A percentile compares a stretch with the other conserved stretches of the same genome.
phyloP scores from a whole-genome alignment of 2,329 filamentous ascomycete genomes.

The Elsinoe fawcettii region DNA sequence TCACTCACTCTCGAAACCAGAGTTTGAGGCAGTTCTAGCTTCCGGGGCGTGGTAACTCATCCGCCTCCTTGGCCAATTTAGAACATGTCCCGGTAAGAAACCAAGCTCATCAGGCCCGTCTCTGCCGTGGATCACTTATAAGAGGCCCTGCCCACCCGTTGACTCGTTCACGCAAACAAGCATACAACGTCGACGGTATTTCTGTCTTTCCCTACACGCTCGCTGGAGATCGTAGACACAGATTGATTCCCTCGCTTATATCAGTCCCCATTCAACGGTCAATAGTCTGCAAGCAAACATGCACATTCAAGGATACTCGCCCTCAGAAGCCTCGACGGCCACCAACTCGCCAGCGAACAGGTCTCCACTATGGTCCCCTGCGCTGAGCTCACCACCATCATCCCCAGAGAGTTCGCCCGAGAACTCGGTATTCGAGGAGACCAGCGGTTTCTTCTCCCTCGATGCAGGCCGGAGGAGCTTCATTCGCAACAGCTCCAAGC shows the following conservation, averaged over 20 bases:
- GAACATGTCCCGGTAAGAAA: conserved; percentile 14
- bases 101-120: conserved; percentile 13
- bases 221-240: background rate
- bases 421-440: conserved; percentile 11
- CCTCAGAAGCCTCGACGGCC: conserved; percentile 5
- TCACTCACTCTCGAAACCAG: conserved; percentile 1
- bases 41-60: background rate
- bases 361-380: conserved; percentile 8
- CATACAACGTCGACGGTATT: conserved; percentile 1
- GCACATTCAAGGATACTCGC: background rate
- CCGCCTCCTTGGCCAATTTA: background rate
- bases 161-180: conserved; percentile 3
- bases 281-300: conserved; percentile 5
- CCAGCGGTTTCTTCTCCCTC: conserved; percentile 8
- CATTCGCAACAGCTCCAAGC: conserved; percentile 13
- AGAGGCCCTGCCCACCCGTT: conserved; percentile 10
- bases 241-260: conserved; percentile 14
- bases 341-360: conserved; percentile 1
- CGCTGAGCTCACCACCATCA: background rate
- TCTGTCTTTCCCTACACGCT: conserved; percentile 1
- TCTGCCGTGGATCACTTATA: conserved; percentile 12
- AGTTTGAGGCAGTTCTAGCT: conserved; percentile 9
- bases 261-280: conserved; percentile 4
- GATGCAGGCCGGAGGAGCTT: conserved; percentile 5
- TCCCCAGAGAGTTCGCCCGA: conserved; percentile 10